phyloP scores from a whole-genome alignment of 176 grass and related monocot genomes.

The Paspalum notatum region DNA sequence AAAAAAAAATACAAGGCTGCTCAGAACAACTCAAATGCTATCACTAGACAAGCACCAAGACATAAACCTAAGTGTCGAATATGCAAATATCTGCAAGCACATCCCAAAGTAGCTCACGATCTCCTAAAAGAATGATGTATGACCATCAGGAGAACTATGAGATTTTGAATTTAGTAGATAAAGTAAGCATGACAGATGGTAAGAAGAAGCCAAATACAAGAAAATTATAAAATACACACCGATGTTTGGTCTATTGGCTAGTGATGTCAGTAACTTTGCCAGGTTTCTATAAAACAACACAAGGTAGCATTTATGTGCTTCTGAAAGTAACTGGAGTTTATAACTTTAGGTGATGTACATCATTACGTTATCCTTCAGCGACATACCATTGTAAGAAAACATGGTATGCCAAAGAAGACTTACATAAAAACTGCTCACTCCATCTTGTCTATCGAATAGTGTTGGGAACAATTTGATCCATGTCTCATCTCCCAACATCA shows the following conservation, averaged over 20 bases:
- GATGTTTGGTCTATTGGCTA: conserved; percentile 5
- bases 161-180: conserved; percentile 3
- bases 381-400: conserved; percentile 4
- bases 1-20: not conserved
- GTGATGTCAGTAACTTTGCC: not conserved
- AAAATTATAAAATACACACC: not conserved
- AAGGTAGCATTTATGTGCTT: not conserved
- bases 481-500: conserved; percentile 96
- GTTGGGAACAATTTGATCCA: conserved; percentile 98
- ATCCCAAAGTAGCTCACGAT: not conserved
- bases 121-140: not conserved
- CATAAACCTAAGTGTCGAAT: conserved; percentile 6
- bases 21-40: conserved; percentile 10
- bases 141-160: not conserved
- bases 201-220: not conserved
- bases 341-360: not conserved
- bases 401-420: conserved; percentile 30
- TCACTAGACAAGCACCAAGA: not conserved
- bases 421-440: conserved; percentile 98
- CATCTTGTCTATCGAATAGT: conserved; percentile 89
- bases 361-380: conserved; percentile 1
- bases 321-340: not conserved
- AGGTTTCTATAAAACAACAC: not conserved
- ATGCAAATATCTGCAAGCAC: conserved; percentile 24
- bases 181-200: conserved; percentile 4